Conservation (phyloP, 108 stramenopile genomes). For the Poteriospumella lacustris region DNA sequence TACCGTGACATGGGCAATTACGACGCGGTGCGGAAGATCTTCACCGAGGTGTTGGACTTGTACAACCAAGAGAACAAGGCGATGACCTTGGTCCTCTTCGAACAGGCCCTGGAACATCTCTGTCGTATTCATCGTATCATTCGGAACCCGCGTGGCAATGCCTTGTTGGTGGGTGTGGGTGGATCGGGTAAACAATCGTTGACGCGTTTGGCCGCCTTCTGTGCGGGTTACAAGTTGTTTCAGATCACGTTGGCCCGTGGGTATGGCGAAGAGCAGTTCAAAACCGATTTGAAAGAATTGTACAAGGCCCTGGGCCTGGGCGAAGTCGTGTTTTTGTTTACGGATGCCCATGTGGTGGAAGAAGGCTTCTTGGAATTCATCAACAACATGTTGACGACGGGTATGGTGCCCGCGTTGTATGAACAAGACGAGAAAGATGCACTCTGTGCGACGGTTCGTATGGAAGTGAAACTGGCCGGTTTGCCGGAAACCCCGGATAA, state of each 20-base stretch:
- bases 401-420: conserved; percentile 62
- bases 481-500: conserved; percentile 53
- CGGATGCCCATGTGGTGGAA: conserved; percentile 64
- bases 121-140: conserved; percentile 55
- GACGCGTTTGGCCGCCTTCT: conserved; percentile 54
- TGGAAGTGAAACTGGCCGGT: conserved; percentile 53
- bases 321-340: conserved; percentile 62
- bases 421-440: conserved; percentile 56
- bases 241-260: conserved; percentile 52
- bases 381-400: conserved; percentile 66
- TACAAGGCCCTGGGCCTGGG: conserved; percentile 46
- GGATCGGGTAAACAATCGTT: conserved; percentile 61
- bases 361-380: conserved; percentile 65
- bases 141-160: conserved; percentile 55
- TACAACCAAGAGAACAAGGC: conserved; percentile 61
- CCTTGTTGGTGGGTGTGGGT: conserved; percentile 61
- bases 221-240: conserved; percentile 57
- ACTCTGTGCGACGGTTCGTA: conserved; percentile 44
- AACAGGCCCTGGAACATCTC: conserved; percentile 57
- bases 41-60: conserved; percentile 57
- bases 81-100: conserved; percentile 64
- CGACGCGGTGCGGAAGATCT: conserved; percentile 45
- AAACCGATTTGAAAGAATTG: conserved; percentile 59
- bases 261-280: conserved; percentile 59
- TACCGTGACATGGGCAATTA: conserved; percentile 56